Evolutionary conservation across 306 rosid species (phyloP).

Genomic region (Astragalus glycyphyllos): DNA sequence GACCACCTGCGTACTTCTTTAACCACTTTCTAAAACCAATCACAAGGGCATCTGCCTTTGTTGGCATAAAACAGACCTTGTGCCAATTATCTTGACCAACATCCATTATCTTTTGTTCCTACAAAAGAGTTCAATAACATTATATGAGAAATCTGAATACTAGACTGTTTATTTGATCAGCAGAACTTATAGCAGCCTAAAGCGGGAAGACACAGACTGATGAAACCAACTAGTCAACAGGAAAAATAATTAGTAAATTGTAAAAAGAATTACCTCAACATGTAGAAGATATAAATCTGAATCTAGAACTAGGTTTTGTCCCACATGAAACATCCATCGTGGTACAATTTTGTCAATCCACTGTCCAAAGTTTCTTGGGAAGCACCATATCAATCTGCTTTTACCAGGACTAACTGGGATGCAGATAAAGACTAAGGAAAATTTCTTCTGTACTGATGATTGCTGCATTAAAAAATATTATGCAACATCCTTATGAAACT

Average conservation of each 20-base stretch:
- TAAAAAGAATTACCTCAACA: slow-evolving; percentile 67
- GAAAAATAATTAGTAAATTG: slow-evolving; percentile 23
- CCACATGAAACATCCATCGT: slow-evolving; percentile 86
- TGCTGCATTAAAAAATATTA: slow-evolving; percentile 55
- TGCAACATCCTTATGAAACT: background rate
- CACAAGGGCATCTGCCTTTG: slow-evolving; percentile 84
- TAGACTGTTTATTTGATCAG: background rate
- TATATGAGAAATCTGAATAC: slow-evolving; percentile 29
- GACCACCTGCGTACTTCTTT: slow-evolving; percentile 75
- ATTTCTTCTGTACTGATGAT: slow-evolving; percentile 46
- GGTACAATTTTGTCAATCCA: slow-evolving; percentile 84
- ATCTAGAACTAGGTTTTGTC: slow-evolving; percentile 84
- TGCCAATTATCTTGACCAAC: slow-evolving; percentile 71
- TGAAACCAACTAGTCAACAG: background rate
- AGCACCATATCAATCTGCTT: slow-evolving; percentile 90
- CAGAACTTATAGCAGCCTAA: background rate
- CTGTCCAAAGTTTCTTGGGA: slow-evolving; percentile 79
- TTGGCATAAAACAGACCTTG: slow-evolving; percentile 86
- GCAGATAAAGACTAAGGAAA: slow-evolving; percentile 66
- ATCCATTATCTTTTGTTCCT: slow-evolving; percentile 77
- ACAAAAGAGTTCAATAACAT: slow-evolving; percentile 38
- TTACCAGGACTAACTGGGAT: slow-evolving; percentile 91
- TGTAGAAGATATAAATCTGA: slow-evolving; percentile 94
- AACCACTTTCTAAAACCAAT: slow-evolving; percentile 88
- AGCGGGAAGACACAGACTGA: background rate